Percentiles rank a stretch among this genome's conserved stretches.
Conservation (phyloP, 306 rosid species). For the Rosa multiflora region DNA sequence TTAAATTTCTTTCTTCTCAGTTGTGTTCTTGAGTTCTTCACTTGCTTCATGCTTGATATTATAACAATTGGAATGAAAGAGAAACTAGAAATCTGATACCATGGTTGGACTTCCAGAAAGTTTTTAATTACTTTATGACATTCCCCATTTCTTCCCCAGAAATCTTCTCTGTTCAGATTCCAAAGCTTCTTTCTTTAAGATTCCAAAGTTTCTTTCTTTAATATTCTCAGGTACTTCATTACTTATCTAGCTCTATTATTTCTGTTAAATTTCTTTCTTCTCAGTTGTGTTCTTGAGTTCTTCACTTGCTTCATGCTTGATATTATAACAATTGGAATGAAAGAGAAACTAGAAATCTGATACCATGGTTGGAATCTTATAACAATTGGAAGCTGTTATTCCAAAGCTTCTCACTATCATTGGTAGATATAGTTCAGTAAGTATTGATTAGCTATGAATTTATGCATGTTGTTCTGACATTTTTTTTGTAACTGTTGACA, state of each 20-base stretch:
- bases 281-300: background rate
- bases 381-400: too few species aligned
- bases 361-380: slow-evolving; percentile 10
- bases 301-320: background rate
- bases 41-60: background rate
- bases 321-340: background rate
- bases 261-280: background rate
- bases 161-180: background rate
- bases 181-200: background rate
- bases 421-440: too few species aligned
- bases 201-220: background rate
- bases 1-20: background rate
- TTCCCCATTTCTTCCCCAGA: background rate
- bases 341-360: background rate
- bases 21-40: background rate
- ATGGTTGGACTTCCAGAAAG: background rate
- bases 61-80: background rate
- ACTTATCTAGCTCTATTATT: background rate
- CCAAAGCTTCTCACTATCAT: too few species aligned
- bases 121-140: background rate
- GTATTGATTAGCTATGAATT: too few species aligned
- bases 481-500: too few species aligned
- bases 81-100: slow-evolving; percentile 1
- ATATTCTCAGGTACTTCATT: slow-evolving; percentile 7
- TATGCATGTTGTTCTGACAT: too few species aligned